Conservation (phyloP, 768 basidiomycete genomes). For the Tulasnella sp. region DNA sequence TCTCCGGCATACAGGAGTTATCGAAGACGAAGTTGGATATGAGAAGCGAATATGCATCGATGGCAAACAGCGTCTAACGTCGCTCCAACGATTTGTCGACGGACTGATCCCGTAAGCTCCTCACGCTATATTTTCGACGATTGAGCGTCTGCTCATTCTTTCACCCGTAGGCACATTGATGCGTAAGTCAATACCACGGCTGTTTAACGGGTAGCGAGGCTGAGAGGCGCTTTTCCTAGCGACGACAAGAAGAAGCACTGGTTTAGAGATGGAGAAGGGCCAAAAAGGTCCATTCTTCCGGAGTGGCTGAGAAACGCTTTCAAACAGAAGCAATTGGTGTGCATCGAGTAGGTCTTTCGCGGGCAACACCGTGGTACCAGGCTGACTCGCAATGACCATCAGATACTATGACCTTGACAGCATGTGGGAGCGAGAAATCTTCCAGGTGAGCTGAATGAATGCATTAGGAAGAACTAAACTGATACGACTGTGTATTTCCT, state of each 20-base stretch:
- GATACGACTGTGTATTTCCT: constrained; percentile 31
- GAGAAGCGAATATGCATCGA: constrained; percentile 37
- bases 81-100: constrained; percentile 37
- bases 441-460: constrained; percentile 39
- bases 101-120: constrained; percentile 29
- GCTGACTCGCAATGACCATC: neutral
- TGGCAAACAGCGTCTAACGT: constrained; percentile 70
- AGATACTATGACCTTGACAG: constrained; percentile 46
- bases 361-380: neutral
- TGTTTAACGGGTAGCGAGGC: constrained; percentile 21
- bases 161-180: constrained; percentile 44
- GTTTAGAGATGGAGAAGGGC: constrained; percentile 29
- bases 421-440: constrained; percentile 52
- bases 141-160: neutral
- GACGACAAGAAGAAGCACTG: constrained; percentile 39
- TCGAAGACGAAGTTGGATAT: constrained; percentile 26
- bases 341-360: constrained; percentile 41
- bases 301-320: constrained; percentile 47
- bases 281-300: constrained; percentile 32
- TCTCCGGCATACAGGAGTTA: neutral
- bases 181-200: constrained; percentile 6
- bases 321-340: constrained; percentile 64
- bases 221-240: constrained; percentile 36
- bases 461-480: neutral
- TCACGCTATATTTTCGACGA: neutral